A percentile compares a stretch with the other conserved stretches of the same genome.
These are phyloP conservation scores for Chaetomium globosum DNA, from an alignment of 2,329 filamentous ascomycete genomes.

Conservation along the genomic window DNA sequence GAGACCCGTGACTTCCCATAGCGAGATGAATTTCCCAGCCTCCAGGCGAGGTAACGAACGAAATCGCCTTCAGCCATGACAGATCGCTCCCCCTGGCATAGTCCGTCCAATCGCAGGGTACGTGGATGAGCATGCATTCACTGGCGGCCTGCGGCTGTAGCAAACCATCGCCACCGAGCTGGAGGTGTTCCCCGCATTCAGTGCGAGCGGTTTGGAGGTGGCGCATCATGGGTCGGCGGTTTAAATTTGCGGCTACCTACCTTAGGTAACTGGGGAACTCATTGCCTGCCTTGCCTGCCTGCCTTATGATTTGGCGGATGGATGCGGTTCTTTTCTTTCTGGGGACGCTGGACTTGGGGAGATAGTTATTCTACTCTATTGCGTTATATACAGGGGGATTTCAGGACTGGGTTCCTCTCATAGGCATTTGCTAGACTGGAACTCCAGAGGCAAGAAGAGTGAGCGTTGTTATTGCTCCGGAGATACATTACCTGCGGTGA, in stretches of 20 bases:
- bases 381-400: not conserved
- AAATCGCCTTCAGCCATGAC: conserved; percentile 3
- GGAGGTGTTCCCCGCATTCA: conserved; percentile 3
- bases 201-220: conserved; percentile 1
- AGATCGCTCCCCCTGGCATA: conserved; percentile 4
- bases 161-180: not conserved
- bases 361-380: not conserved
- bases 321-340: not conserved
- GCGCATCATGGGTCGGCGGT: conserved; percentile 27
- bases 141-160: not conserved
- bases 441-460: not conserved
- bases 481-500: too few species aligned
- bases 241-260: conserved; percentile 8
- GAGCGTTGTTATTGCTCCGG: too few species aligned
- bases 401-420: not conserved
- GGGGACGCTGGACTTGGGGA: not conserved
- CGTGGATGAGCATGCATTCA: not conserved
- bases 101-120: conserved; percentile 1
- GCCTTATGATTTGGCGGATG: not conserved
- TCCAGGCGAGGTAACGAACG: not conserved
- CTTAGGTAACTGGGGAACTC: too few species aligned
- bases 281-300: too few species aligned
- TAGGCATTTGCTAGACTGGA: not conserved
- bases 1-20: not conserved
- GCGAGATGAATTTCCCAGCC: not conserved